Conservation (phyloP, 2,329 filamentous ascomycete genomes). For the Aureobasidium subglaciale region DNA sequence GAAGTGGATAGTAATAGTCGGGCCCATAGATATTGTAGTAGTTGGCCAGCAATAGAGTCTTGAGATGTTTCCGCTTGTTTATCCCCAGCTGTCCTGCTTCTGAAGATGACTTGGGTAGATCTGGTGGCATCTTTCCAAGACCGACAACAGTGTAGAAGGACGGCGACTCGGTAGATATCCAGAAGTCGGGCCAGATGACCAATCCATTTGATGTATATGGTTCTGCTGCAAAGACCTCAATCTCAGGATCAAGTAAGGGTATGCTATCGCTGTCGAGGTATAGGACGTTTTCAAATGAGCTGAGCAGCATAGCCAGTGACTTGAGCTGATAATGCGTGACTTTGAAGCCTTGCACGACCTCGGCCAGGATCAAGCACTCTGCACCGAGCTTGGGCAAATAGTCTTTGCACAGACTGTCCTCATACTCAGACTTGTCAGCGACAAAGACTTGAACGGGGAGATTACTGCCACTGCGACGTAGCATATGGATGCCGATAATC, state of each 20-base stretch:
- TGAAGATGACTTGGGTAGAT: constrained; percentile 31
- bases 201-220: constrained; percentile 37
- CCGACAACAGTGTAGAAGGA: constrained; percentile 34
- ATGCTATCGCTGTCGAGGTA: constrained; percentile 45
- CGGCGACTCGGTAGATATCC: constrained; percentile 34
- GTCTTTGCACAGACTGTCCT: constrained; percentile 36
- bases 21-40: constrained; percentile 46
- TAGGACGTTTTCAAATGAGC: constrained; percentile 42
- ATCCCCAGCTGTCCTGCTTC: constrained; percentile 43
- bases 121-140: constrained; percentile 26
- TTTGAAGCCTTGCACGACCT: constrained; percentile 27
- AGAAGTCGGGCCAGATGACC: constrained; percentile 44
- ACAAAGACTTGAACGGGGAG: constrained; percentile 42
- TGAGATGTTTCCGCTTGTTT: constrained; percentile 36
- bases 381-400: constrained; percentile 37
- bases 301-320: constrained; percentile 42
- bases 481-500: constrained; percentile 39
- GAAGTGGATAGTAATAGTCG: constrained; percentile 38
- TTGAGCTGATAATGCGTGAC: constrained; percentile 41
- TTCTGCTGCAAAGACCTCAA: constrained; percentile 33
- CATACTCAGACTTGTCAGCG: constrained; percentile 34
- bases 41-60: constrained; percentile 37
- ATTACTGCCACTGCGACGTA: constrained; percentile 35
- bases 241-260: constrained; percentile 35
- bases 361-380: constrained; percentile 36